Percentiles rank a stretch among this genome's conserved stretches.
phyloP scores from a whole-genome alignment of 1,139 yeast genomes.

The Candida tetrigidarum region DNA sequence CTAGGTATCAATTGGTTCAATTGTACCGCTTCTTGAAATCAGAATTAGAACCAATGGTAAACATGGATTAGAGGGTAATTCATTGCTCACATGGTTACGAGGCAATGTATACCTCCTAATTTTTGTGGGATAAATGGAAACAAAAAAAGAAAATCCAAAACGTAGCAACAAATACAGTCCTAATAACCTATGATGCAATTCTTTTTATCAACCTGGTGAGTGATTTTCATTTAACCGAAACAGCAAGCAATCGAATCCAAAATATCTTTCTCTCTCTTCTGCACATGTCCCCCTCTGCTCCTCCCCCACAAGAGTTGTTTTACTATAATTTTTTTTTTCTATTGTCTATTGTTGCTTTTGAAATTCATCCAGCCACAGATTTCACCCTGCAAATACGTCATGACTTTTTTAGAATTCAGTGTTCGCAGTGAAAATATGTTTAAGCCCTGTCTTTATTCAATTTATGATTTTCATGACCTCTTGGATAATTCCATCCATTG shows the following conservation, averaged over 20 bases:
- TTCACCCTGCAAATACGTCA: not conserved
- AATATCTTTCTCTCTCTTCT: no score
- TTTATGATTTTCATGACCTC: no score
- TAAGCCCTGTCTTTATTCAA: not conserved
- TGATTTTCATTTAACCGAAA: no score
- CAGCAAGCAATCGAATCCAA: constrained; percentile 2
- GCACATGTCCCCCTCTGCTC: not conserved
- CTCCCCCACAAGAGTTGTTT: no score
- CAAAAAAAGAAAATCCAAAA: not conserved
- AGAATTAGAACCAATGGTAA: no score
- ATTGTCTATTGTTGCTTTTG: no score
- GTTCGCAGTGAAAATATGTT: not conserved
- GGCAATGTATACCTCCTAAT: not conserved
- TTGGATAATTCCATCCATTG: not conserved
- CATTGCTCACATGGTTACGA: not conserved
- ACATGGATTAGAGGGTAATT: not conserved
- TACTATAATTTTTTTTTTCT: no score
- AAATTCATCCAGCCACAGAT: not conserved
- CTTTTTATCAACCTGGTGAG: no score
- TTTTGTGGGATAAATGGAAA: not conserved
- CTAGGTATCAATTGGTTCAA: not conserved
- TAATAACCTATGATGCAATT: not conserved
- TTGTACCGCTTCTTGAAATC: no score
- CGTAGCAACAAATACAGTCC: not conserved
- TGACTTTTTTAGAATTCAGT: not conserved